Percentiles rank a stretch among this genome's conserved stretches.
These are phyloP conservation scores for Helichrysum umbraculigerum DNA, from an alignment of 129 eudicot genomes.

Conservation along the genomic window DNA sequence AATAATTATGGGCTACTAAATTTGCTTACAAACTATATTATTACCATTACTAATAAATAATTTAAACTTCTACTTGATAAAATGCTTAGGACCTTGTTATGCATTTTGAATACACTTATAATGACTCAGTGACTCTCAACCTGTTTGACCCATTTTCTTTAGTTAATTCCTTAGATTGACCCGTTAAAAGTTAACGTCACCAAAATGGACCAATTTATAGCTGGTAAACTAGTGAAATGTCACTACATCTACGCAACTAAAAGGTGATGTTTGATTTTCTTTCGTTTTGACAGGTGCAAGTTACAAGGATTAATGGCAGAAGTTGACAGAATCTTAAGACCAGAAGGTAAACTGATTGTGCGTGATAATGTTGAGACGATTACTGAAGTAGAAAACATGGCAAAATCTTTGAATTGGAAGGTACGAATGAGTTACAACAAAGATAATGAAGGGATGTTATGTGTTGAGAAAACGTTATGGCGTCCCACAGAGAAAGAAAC, in stretches of 20 bases:
- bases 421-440: conserved; percentile 40
- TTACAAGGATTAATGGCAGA: conserved; percentile 56
- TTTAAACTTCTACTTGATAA: no score
- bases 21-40: no score
- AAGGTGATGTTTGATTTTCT: neutral
- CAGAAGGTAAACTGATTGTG: conserved; percentile 51
- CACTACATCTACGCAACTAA: neutral
- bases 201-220: neutral
- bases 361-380: conserved; percentile 57
- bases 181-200: neutral
- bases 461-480: conserved; percentile 56
- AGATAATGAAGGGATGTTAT: conserved; percentile 55
- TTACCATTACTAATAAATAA: no score
- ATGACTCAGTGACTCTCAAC: no score
- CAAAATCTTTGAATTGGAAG: conserved; percentile 64
- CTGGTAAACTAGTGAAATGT: neutral
- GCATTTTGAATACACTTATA: no score
- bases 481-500: conserved; percentile 60
- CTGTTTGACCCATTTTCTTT: no score
- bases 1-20: no score
- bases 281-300: conserved; percentile 52
- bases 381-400: conserved; percentile 51
- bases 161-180: neutral
- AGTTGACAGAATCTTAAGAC: conserved; percentile 66
- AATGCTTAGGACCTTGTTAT: no score